Conservation (phyloP, 2,329 filamentous ascomycete species). For the Claviceps monticola region DNA sequence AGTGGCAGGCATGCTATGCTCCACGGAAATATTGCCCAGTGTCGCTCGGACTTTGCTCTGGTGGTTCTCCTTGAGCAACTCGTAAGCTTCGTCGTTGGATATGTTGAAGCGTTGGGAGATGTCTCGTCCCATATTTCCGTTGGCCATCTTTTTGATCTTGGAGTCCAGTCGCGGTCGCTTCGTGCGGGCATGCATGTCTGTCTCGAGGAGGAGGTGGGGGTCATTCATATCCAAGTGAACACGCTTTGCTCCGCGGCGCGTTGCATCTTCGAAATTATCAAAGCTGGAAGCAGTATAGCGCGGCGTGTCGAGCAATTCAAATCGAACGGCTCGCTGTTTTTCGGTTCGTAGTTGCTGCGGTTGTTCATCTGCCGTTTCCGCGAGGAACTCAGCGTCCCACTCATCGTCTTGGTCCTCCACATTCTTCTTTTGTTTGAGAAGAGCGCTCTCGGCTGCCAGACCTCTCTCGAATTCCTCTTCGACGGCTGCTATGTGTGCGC, state of each 20-base stretch:
- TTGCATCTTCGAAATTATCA: conserved; percentile 65
- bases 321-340: conserved; percentile 51
- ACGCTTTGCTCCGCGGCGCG: conserved; percentile 59
- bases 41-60: conserved; percentile 91
- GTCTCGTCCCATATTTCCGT: conserved; percentile 56
- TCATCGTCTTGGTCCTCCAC: conserved; percentile 37
- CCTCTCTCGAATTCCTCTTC: conserved; percentile 22
- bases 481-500: conserved; percentile 42
- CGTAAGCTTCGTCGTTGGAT: conserved; percentile 91
- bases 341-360: conserved; percentile 35
- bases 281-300: conserved; percentile 55
- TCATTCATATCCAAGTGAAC: conserved; percentile 81
- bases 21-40: conserved; percentile 79
- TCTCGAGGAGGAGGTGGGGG: conserved; percentile 71
- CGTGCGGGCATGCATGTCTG: conserved; percentile 48
- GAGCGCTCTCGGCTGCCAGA: conserved; percentile 18
- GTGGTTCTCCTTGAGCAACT: conserved; percentile 90
- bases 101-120: conserved; percentile 81
- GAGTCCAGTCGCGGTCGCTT: conserved; percentile 44
- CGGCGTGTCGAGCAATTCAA: conserved; percentile 44
- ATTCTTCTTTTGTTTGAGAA: conserved; percentile 18
- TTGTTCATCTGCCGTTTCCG: conserved; percentile 29
- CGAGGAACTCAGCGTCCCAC: conserved; percentile 48
- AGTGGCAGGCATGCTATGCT: conserved; percentile 84
- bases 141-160: conserved; percentile 52